phyloP scores from a whole-genome alignment of 2,329 filamentous ascomycete genomes.

The Phoma herbarum region DNA sequence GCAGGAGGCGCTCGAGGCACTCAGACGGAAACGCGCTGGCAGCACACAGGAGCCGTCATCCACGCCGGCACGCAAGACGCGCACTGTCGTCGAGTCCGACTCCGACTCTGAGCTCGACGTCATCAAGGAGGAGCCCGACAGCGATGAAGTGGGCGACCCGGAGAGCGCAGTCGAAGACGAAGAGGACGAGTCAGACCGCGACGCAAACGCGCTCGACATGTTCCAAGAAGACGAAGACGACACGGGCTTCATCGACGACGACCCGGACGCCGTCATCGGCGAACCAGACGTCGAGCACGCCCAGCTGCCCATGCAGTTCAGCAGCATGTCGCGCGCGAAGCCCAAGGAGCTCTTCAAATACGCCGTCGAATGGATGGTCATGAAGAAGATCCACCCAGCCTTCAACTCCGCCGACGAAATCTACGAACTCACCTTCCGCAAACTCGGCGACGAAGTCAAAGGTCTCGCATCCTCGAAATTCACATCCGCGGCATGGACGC shows the following conservation, averaged over 20 bases:
- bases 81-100: constrained; percentile 35
- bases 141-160: constrained; percentile 22
- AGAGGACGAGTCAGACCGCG: constrained; percentile 32
- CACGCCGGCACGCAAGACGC: constrained; percentile 34
- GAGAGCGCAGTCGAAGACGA: constrained; percentile 39
- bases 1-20: constrained; percentile 54
- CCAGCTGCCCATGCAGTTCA: constrained; percentile 74
- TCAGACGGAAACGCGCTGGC: constrained; percentile 54
- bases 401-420: constrained; percentile 71
- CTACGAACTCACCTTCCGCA: constrained; percentile 74
- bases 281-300: constrained; percentile 59
- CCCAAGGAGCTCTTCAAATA: constrained; percentile 76
- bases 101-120: constrained; percentile 43
- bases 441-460: constrained; percentile 74
- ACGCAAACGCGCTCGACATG: constrained; percentile 50
- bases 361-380: constrained; percentile 81
- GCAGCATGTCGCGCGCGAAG: constrained; percentile 70
- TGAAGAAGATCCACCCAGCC: constrained; percentile 77
- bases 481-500: constrained; percentile 74
- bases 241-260: constrained; percentile 70
- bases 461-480: constrained; percentile 76
- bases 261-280: constrained; percentile 64
- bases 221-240: constrained; percentile 66
- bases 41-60: constrained; percentile 36
- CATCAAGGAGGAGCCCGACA: constrained; percentile 45